Evolutionary conservation across 1,139 yeast species (phyloP).

Genomic region (Taphrina communis): DNA sequence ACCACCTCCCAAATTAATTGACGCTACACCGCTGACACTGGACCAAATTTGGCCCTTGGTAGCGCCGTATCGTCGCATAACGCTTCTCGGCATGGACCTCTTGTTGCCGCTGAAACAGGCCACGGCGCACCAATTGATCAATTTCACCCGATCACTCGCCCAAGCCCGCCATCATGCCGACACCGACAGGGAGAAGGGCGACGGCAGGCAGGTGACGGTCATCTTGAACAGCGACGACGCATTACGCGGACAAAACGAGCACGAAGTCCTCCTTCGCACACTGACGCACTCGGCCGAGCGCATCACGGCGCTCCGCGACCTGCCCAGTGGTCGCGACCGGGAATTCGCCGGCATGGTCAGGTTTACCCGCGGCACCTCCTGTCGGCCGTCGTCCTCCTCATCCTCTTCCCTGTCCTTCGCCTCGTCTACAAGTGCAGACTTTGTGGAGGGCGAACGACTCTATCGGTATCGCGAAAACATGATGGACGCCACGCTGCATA

Average conservation of each 20-base stretch:
- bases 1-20: constrained; percentile 19
- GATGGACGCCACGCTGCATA: constrained; percentile 21
- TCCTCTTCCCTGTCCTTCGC: too few species aligned
- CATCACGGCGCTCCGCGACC: constrained; percentile 21
- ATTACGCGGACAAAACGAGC: constrained; percentile 17
- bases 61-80: not conserved
- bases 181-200: too few species aligned
- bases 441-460: constrained; percentile 28
- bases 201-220: constrained; percentile 23
- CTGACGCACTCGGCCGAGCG: constrained; percentile 27
- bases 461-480: constrained; percentile 27
- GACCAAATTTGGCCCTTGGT: constrained; percentile 16
- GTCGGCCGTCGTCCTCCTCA: not conserved
- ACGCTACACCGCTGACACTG: constrained; percentile 29
- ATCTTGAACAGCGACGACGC: constrained; percentile 34
- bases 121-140: constrained; percentile 12
- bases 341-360: constrained; percentile 39
- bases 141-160: constrained; percentile 16
- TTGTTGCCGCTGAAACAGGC: constrained; percentile 27
- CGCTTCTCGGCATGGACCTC: constrained; percentile 28
- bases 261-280: constrained; percentile 22
- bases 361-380: constrained; percentile 16
- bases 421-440: not conserved
- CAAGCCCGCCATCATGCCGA: too few species aligned
- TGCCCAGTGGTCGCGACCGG: constrained; percentile 33